Percentiles rank a stretch among this genome's conserved stretches.
phyloP scores from a whole-genome alignment of 257 asterid genomes.

The Galeopsis tetrahit region DNA sequence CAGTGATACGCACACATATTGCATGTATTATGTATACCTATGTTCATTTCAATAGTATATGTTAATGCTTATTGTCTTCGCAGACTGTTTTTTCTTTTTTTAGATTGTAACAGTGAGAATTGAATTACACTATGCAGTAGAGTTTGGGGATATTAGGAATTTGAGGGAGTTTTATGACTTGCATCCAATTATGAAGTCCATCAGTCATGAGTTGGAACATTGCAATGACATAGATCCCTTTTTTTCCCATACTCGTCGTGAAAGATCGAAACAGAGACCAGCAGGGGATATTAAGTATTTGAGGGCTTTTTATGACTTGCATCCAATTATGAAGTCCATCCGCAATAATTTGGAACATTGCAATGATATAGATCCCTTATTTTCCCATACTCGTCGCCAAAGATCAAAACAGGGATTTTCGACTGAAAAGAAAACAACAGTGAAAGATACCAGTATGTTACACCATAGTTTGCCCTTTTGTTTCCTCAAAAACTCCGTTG shows the following conservation, averaged over 20 bases:
- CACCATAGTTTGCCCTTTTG: background rate
- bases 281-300: too few relatives aligned
- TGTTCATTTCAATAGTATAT: background rate
- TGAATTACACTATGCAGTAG: slow-evolving; percentile 26
- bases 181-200: slow-evolving; percentile 32
- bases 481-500: background rate
- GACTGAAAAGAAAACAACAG: background rate
- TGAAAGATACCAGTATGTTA: slow-evolving; percentile 31
- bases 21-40: background rate
- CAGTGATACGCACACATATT: background rate
- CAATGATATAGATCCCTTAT: too few relatives aligned
- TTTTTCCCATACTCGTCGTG: too few relatives aligned
- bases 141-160: slow-evolving; percentile 21
- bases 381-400: too few relatives aligned
- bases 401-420: background rate
- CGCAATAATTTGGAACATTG: too few relatives aligned
- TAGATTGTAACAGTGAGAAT: slow-evolving; percentile 2
- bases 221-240: too few relatives aligned
- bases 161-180: background rate
- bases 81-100: background rate
- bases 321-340: too few relatives aligned
- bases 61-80: background rate
- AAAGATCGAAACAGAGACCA: too few relatives aligned
- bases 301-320: too few relatives aligned
- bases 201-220: background rate